phyloP scores from a whole-genome alignment of 768 basidiomycete species.

The Amanita pseudoporphyria region DNA sequence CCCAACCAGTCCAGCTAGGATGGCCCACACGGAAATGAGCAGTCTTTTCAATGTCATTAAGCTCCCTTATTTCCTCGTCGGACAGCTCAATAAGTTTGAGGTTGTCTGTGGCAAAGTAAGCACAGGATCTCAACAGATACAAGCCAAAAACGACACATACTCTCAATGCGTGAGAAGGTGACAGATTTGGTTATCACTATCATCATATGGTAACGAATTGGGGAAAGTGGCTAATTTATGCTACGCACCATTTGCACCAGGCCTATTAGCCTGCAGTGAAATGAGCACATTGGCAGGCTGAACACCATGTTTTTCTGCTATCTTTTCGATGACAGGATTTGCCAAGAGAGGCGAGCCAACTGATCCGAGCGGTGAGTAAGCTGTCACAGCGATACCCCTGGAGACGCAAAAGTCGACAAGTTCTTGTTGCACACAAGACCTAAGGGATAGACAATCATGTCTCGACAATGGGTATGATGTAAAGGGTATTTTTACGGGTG shows the following conservation, averaged over 20 bases:
- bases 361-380: too few species aligned
- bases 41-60: constrained; percentile 51
- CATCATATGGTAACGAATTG: neutral
- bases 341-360: constrained; percentile 34
- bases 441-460: too few species aligned
- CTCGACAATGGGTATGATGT: too few species aligned
- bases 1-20: constrained; percentile 53
- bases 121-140: neutral
- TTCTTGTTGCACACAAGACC: too few species aligned
- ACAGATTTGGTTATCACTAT: constrained; percentile 71
- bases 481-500: constrained; percentile 37
- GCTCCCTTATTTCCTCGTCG: constrained; percentile 47
- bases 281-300: constrained; percentile 58
- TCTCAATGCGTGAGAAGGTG: constrained; percentile 51
- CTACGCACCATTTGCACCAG: constrained; percentile 39
- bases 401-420: too few species aligned
- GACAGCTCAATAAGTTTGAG: constrained; percentile 30
- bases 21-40: constrained; percentile 56
- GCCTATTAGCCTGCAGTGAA: constrained; percentile 64
- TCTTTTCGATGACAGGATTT: constrained; percentile 31
- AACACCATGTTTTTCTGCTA: constrained; percentile 54
- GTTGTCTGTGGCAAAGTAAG: constrained; percentile 46
- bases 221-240: constrained; percentile 44
- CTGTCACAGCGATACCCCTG: too few species aligned
- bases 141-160: constrained; percentile 21